Evolutionary conservation across 2,329 filamentous ascomycete genomes (phyloP).

Genomic region (Fusarium albidum): DNA sequence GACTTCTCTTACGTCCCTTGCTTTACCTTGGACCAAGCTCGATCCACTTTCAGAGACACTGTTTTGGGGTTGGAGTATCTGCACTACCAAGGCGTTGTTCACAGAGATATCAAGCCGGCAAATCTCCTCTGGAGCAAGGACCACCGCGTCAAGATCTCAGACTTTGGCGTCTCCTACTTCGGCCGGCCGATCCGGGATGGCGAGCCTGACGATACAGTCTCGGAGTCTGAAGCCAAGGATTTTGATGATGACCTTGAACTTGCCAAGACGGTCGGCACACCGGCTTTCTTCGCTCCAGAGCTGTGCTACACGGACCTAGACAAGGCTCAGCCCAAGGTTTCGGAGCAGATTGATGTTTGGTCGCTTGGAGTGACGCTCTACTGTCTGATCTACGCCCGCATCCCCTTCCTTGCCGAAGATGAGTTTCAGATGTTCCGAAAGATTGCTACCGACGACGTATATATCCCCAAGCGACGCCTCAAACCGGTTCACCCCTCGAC

Average conservation of each 20-base stretch:
- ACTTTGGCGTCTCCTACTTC: conserved; percentile 98
- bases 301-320: conserved; percentile 87
- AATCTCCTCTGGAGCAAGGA: conserved; percentile 89
- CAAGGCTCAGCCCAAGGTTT: conserved; percentile 77
- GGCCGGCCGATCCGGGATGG: conserved; percentile 86
- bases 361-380: conserved; percentile 96
- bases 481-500: conserved; percentile 73
- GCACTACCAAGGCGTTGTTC: conserved; percentile 85
- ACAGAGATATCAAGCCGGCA: conserved; percentile 86
- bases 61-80: conserved; percentile 93
- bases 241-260: conserved; percentile 93
- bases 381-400: conserved; percentile 91
- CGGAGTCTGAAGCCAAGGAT: conserved; percentile 84
- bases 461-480: conserved; percentile 84
- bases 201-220: conserved; percentile 76
- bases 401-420: conserved; percentile 91
- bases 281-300: conserved; percentile 96
- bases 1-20: conserved; percentile 94
- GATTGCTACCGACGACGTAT: conserved; percentile 92
- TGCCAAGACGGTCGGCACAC: conserved; percentile 98
- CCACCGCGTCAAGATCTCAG: conserved; percentile 94
- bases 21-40: conserved; percentile 84
- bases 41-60: conserved; percentile 89
- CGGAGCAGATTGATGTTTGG: conserved; percentile 96
- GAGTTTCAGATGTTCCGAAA: conserved; percentile 91